Conservation (phyloP, 2,329 filamentous ascomycete genomes). For the Zymoseptoria ardabiliae region DNA sequence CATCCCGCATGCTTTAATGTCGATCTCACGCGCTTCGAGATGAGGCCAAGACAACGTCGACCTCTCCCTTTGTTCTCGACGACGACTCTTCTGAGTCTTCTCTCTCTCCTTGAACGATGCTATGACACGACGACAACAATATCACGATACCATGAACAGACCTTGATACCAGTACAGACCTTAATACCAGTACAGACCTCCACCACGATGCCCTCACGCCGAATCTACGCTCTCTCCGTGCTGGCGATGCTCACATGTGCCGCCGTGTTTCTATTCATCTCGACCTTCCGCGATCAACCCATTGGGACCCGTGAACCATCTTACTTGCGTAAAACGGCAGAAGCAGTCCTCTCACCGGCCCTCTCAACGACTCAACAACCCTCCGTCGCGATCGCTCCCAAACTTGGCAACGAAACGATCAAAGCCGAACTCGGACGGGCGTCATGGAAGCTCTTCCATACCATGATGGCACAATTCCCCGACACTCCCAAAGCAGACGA, state of each 20-base stretch:
- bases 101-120: background rate
- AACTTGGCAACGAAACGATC: conserved; percentile 72
- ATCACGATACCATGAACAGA: background rate
- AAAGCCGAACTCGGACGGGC: conserved; percentile 63
- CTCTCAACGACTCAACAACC: conserved; percentile 37
- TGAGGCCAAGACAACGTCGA: background rate
- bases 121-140: background rate
- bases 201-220: background rate
- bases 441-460: conserved; percentile 60
- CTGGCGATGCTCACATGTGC: background rate
- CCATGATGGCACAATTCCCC: conserved; percentile 59
- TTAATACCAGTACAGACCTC: too few species aligned
- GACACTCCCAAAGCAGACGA: conserved; percentile 56
- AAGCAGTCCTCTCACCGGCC: conserved; percentile 17
- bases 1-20: background rate
- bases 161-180: background rate
- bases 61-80: background rate
- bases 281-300: conserved; percentile 43
- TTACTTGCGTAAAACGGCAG: conserved; percentile 10
- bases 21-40: background rate
- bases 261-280: conserved; percentile 6
- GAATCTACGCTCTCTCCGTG: background rate
- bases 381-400: conserved; percentile 68
- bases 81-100: too few species aligned
- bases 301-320: conserved; percentile 12